phyloP scores from a whole-genome alignment of 331 rosid genomes.

The Malus hybrid region DNA sequence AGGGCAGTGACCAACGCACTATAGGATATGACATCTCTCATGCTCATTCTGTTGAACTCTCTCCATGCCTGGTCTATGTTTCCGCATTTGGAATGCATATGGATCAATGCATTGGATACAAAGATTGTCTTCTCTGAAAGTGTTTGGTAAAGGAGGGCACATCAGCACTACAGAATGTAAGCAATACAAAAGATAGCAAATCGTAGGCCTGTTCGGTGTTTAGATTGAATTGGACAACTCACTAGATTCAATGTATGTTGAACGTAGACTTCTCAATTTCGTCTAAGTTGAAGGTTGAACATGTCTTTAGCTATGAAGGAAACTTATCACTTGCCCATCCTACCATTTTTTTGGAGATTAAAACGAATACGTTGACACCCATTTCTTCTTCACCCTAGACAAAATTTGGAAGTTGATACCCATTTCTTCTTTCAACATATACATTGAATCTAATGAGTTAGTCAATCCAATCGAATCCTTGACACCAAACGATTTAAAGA shows the following conservation, averaged over 20 bases:
- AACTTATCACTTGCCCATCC: not conserved
- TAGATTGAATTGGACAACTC: not conserved
- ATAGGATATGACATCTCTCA: constrained; percentile 50
- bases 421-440: not conserved
- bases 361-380: too few relatives aligned
- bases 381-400: too few relatives aligned
- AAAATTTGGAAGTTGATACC: too few relatives aligned
- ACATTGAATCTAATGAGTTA: not conserved
- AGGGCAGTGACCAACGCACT: constrained; percentile 45
- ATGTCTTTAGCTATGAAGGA: not conserved
- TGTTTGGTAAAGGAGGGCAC: not conserved
- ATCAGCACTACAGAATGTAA: not conserved
- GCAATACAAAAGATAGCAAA: not conserved
- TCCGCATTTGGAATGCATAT: constrained; percentile 70
- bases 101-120: constrained; percentile 59
- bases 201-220: not conserved
- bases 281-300: not conserved
- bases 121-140: constrained; percentile 42
- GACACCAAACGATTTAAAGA: not conserved
- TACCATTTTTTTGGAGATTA: too few relatives aligned
- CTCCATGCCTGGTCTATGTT: constrained; percentile 37
- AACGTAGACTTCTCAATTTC: not conserved
- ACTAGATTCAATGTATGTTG: not conserved
- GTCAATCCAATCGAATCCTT: not conserved
- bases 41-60: constrained; percentile 46